Evolutionary conservation across 345 rosid species (phyloP), one percentile per base, ranked within the genome.

Genomic region (Limnanthes douglasii): DNA sequence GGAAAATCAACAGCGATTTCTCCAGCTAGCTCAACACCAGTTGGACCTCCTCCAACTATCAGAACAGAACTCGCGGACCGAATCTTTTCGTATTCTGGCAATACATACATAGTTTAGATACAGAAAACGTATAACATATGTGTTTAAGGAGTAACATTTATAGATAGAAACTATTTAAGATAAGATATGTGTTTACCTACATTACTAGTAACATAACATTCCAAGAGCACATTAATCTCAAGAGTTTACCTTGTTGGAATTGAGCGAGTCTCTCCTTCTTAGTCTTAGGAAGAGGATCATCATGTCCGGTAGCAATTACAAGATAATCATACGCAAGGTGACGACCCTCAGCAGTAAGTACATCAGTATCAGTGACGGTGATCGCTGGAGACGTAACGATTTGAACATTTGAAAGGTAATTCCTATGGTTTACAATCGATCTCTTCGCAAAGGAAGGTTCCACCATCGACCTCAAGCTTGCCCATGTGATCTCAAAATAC

Each of bases 1-100:
- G 83, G 83, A 36, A 66, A 78, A 47, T 64, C 76, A 18, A 64
- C 72, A 0, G 90, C 72, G 28, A 86, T 71, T 45, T 86, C 97
- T 6, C 75, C 97, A 7, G 93, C 95, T 42, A 86, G 80, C 65
- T 86, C 95, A 15, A 86, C 95, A 24, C 95, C 97, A 18, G 83
- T 56, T 0, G 95, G 97, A 44, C 97, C 97, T 30, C 95, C 97
- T 53, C 97, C 97, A 31, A 86, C 59, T n/a, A 83, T 73, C 55
- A 86, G 51, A 61, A 86, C 59, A 11, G 93, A 86, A 23, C 11
- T 34, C 15, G 95, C 76, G 30, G 95, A 46, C 47, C 54, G 60
- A 10, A 86, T 83, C 78, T 78, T 83, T 34, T 83, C 69, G 50
- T 57, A 55, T 23, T 78, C 95, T 86, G 70, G 42, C 50, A 15